A percentile compares a stretch with the other conserved stretches of the same genome.
phyloP scores from a whole-genome alignment of 306 rosid genomes.

The Lagenaria siceraria region DNA sequence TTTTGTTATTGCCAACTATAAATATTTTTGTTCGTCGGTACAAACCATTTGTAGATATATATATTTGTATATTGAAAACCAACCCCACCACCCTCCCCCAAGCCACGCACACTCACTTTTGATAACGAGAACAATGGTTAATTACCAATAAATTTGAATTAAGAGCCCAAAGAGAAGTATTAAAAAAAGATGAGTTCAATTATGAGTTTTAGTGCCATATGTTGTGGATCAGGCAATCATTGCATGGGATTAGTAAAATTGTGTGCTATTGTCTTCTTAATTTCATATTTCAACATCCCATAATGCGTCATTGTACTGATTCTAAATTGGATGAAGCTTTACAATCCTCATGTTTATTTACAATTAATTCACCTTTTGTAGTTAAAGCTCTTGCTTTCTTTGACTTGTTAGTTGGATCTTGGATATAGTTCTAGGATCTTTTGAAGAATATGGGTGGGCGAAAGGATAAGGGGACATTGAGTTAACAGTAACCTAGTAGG shows the following conservation, averaged over 20 bases:
- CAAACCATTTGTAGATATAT: no score
- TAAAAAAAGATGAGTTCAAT: no score
- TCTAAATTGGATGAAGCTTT: background rate
- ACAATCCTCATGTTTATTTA: background rate
- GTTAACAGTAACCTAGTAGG: background rate
- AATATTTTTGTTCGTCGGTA: no score
- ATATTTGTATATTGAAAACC: no score
- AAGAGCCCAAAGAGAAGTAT: background rate
- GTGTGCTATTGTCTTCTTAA: background rate
- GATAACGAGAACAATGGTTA: no score
- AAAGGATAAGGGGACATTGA: background rate
- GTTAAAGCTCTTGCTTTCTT: background rate
- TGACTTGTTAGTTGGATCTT: background rate
- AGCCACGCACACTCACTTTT: no score
- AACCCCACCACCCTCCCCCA: no score
- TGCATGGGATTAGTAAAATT: background rate
- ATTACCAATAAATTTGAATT: no score
- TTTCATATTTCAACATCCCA: background rate
- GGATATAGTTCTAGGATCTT: background rate
- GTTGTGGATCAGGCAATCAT: no score
- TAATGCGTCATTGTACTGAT: background rate
- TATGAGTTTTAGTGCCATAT: background rate
- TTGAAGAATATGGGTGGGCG: background rate
- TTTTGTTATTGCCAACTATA: background rate
- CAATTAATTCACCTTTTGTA: background rate